Percentiles rank a stretch among this genome's conserved stretches.
These are phyloP conservation scores for Paracamarosporium sp. DNA, from an alignment of 2,329 filamentous ascomycete species.

Conservation along the genomic window DNA sequence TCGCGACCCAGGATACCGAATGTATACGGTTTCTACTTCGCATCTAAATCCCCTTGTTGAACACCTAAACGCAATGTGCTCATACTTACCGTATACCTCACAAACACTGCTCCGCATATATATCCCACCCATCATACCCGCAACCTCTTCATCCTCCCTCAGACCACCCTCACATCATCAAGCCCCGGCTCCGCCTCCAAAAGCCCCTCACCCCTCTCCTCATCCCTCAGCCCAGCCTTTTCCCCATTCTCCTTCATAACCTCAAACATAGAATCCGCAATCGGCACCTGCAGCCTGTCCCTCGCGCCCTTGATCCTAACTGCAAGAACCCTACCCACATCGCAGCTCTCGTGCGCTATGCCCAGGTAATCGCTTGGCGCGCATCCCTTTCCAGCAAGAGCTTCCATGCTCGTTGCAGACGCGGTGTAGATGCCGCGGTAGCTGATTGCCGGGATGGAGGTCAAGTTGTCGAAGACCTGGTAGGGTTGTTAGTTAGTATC, in stretches of 20 bases:
- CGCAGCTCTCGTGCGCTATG: background rate
- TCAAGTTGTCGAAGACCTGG: background rate
- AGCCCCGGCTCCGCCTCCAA: background rate
- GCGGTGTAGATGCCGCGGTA: background rate
- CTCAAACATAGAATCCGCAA: background rate
- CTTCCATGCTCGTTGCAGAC: background rate
- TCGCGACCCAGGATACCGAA: too few relatives aligned
- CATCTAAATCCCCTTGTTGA: too few relatives aligned
- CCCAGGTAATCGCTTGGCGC: background rate
- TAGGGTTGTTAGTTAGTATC: background rate
- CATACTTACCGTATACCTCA: too few relatives aligned
- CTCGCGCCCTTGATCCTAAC: background rate
- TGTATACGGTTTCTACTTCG: too few relatives aligned
- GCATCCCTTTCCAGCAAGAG: too few relatives aligned
- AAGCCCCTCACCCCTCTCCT: background rate
- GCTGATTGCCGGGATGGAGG: background rate
- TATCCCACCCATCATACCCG: background rate
- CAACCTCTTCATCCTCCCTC: background rate
- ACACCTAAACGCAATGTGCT: too few relatives aligned
- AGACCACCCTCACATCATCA: background rate
- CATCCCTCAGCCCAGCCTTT: background rate
- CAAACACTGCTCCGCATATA: background rate
- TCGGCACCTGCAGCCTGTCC: background rate
- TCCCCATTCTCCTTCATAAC: background rate
- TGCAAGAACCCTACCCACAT: background rate